Evolutionary conservation across 805 yeast species (phyloP).

Genomic region (Kuraishia piskuri): DNA sequence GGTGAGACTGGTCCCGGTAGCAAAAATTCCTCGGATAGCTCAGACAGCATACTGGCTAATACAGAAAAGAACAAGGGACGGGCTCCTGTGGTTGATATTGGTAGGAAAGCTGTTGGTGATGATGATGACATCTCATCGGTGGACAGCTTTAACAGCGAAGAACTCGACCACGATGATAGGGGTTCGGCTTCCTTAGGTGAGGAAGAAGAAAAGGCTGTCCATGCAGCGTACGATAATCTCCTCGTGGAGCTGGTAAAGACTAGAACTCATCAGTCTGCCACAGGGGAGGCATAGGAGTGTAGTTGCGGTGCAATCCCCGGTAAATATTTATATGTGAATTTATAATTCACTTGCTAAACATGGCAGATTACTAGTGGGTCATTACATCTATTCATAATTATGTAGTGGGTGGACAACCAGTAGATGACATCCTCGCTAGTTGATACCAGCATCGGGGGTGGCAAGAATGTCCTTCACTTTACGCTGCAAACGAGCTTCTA

Average conservation of each 20-base stretch:
- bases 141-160: neutral
- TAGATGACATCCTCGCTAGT: neutral
- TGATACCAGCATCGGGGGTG: neutral
- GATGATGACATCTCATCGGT: neutral
- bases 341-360: no score
- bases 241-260: neutral
- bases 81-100: neutral
- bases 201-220: neutral
- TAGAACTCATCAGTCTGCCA: neutral
- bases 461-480: neutral
- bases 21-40: neutral
- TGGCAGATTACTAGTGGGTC: no score
- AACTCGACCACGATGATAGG: neutral
- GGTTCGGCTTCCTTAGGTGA: neutral
- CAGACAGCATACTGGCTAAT: neutral
- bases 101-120: no score
- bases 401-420: neutral
- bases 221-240: neutral
- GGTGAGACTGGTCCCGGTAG: neutral
- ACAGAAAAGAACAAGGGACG: neutral
- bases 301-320: neutral
- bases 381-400: no score
- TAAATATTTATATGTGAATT: no score
- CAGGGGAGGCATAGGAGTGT: neutral
- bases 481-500: constrained; percentile 1